phyloP scores from a whole-genome alignment of 129 eudicot genomes.

The Glebionis coronaria region DNA sequence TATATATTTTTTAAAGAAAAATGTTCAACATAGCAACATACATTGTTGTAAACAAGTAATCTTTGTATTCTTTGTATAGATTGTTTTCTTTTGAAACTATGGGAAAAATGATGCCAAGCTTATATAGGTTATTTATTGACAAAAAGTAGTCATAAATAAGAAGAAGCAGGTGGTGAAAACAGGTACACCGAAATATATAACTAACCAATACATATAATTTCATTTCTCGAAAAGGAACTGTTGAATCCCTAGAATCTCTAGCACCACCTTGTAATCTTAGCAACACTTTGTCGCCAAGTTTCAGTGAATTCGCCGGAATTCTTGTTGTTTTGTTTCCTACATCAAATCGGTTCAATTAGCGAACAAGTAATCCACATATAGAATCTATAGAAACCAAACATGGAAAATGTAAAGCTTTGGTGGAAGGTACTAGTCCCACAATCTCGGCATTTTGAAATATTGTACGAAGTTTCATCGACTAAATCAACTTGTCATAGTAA shows the following conservation, averaged over 20 bases:
- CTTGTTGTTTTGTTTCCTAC: constrained; percentile 41
- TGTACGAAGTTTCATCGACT: constrained; percentile 44
- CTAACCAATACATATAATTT: too few relatives aligned
- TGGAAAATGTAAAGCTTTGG: constrained; percentile 38
- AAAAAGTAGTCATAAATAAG: too few relatives aligned
- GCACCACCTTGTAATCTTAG: constrained; percentile 84
- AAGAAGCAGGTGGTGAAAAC: too few relatives aligned
- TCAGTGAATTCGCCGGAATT: constrained; percentile 80
- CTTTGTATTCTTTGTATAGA: too few relatives aligned
- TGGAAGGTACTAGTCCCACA: constrained; percentile 62
- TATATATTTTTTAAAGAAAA: too few relatives aligned
- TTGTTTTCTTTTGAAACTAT: too few relatives aligned
- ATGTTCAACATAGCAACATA: too few relatives aligned
- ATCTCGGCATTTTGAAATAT: constrained; percentile 94
- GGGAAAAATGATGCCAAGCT: too few relatives aligned
- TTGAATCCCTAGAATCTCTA: constrained; percentile 76
- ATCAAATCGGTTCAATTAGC: not conserved
- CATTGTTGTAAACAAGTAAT: too few relatives aligned
- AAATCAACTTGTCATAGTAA: constrained; percentile 40
- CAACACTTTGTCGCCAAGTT: constrained; percentile 78
- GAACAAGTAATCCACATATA: not conserved
- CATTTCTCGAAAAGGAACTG: constrained; percentile 87
- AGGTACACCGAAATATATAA: too few relatives aligned
- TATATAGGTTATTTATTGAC: not conserved
- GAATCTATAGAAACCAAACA: not conserved